Evolutionary conservation across 768 basidiomycete species (phyloP), one percentile per base, ranked within the genome.

Genomic region (Serpula lacrymans): DNA sequence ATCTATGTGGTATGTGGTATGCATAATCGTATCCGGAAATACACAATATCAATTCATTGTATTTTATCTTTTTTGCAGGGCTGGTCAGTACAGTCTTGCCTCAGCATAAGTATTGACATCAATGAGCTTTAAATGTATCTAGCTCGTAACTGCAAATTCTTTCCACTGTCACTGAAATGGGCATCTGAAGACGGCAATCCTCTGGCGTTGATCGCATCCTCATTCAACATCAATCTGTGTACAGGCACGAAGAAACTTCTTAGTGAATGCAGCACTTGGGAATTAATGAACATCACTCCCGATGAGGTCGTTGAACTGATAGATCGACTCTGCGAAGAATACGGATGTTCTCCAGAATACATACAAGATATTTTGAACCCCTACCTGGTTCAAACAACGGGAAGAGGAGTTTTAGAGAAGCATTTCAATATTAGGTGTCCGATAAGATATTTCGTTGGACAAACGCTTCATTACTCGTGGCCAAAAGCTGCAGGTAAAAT

Each of bases 71-170:
- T 22, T 29, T 29, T 5, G 13, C 28, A 42, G 48, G 47, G 38
- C 14, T 35, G 23, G 14, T 46, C 11, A 3, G 18, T 6, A 2
- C 14, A 24, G 3, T 13, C 21, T 42, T 5, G 12, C 21, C 4
- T n/a, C 13, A 8, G 39, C 7, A 20, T 20, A 28, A 4, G 27
- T 45, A 33, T 42, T 26, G 34, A 41, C 44, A 43, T n/a, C n/a
- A n/a, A n/a, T n/a, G n/a, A n/a, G n/a, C n/a, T 18, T 33, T 6
- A 33, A 33, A 6, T 14, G 6, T 29, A 5, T 31, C 5, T 50
- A 67, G 73, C 71, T 12, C 69, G 71, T 10, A 72, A 73, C 49
- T 53, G 74, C 39, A 74, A 74, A 44, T 73, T 60, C 42, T 74
- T 71, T 44, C 66, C 72, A 1, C 51, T 75, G 1, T 62, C 72